Evolutionary conservation across 2,329 filamentous ascomycete genomes (phyloP).

Genomic region (Fusarium equiseti): DNA sequence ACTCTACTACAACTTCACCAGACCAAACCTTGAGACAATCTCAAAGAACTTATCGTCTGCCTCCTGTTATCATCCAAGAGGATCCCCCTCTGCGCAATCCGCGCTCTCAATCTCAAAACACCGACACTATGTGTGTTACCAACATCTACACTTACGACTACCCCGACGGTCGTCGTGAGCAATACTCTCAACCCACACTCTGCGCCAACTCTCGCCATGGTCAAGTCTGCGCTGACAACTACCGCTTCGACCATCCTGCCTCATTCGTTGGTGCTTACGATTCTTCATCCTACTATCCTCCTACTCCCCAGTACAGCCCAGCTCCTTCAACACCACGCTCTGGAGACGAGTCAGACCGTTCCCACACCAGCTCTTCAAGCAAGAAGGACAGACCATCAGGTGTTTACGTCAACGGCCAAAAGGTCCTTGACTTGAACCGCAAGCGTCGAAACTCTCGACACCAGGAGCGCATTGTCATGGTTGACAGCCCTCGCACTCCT

Average conservation of each 20-base stretch:
- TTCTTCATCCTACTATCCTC: conserved; percentile 51
- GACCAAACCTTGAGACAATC: conserved; percentile 20
- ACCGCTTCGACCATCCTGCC: conserved; percentile 57
- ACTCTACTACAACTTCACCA: conserved; percentile 24
- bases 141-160: conserved; percentile 61
- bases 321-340: conserved; percentile 52
- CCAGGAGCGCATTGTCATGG: conserved; percentile 59
- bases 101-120: conserved; percentile 32
- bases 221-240: conserved; percentile 57
- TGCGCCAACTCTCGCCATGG: conserved; percentile 57
- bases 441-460: conserved; percentile 47
- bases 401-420: conserved; percentile 55
- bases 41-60: conserved; percentile 23
- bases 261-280: conserved; percentile 54
- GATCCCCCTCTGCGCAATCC: conserved; percentile 39
- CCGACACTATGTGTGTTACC: conserved; percentile 63
- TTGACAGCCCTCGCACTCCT: conserved; percentile 60
- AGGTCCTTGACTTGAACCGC: conserved; percentile 52
- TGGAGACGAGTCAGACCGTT: conserved; percentile 55
- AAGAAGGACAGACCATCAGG: conserved; percentile 52
- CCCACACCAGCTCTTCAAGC: conserved; percentile 50
- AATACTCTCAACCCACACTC: conserved; percentile 52
- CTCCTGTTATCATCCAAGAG: conserved; percentile 44
- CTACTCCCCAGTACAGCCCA: conserved; percentile 55
- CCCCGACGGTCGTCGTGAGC: conserved; percentile 58